phyloP scores from a whole-genome alignment of 2,329 filamentous ascomycete genomes.

The Herpotrichia juniperi region DNA sequence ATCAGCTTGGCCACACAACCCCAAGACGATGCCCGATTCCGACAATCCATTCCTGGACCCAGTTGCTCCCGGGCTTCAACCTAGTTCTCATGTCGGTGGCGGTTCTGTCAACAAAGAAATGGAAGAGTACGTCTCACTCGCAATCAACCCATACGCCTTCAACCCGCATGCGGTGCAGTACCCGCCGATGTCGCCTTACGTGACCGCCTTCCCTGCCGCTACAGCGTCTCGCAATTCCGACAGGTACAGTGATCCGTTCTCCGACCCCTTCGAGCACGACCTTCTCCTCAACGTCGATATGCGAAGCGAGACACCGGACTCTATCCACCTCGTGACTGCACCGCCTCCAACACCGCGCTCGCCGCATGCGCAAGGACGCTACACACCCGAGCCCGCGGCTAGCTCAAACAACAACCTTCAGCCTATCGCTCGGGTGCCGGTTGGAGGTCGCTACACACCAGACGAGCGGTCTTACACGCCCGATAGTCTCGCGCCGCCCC shows the following conservation, averaged over 20 bases:
- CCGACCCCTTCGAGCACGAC: constrained; percentile 36
- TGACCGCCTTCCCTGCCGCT: constrained; percentile 2
- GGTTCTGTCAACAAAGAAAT: constrained; percentile 14
- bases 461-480: constrained; percentile 1
- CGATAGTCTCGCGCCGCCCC: background rate
- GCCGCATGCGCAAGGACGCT: constrained; percentile 7
- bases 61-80: constrained; percentile 25
- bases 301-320: constrained; percentile 35
- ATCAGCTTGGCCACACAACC: constrained; percentile 2
- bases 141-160: constrained; percentile 20
- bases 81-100: constrained; percentile 22
- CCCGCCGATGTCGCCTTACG: constrained; percentile 30
- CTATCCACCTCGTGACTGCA: constrained; percentile 25
- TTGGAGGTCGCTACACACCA: background rate
- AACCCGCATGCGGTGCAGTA: constrained; percentile 24
- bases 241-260: constrained; percentile 25
- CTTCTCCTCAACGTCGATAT: constrained; percentile 34
- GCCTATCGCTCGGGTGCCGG: background rate
- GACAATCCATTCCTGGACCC: constrained; percentile 25
- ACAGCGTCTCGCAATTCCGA: constrained; percentile 10
- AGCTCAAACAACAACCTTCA: background rate
- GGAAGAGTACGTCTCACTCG: constrained; percentile 24
- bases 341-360: constrained; percentile 26
- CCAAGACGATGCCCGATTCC: background rate
- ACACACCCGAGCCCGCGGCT: constrained; percentile 4